Conservation (phyloP, 305 asterid genomes). For the Fraxinus paxiana region DNA sequence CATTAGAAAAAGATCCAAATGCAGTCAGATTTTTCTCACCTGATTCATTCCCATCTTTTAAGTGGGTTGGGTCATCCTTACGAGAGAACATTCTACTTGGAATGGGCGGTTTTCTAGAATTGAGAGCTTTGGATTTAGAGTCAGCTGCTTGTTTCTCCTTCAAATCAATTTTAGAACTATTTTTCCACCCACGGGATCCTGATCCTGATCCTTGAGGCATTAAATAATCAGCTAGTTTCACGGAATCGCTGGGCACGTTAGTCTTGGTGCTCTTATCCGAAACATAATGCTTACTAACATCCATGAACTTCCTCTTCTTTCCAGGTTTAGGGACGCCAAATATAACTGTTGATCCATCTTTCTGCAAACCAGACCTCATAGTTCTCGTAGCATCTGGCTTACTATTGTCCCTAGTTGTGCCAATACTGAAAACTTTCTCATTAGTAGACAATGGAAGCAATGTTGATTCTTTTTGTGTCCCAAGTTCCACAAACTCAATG, state of each 20-base stretch:
- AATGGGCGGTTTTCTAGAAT: slow-evolving; percentile 64
- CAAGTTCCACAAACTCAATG: slow-evolving; percentile 37
- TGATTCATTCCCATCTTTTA: slow-evolving; percentile 50
- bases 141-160: slow-evolving; percentile 67
- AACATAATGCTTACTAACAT: slow-evolving; percentile 87
- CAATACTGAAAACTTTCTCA: slow-evolving; percentile 60
- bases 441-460: slow-evolving; percentile 54
- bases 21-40: slow-evolving; percentile 41
- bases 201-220: slow-evolving; percentile 57
- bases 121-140: slow-evolving; percentile 45
- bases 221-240: slow-evolving; percentile 49
- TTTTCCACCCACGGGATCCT: slow-evolving; percentile 43
- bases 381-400: slow-evolving; percentile 50
- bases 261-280: slow-evolving; percentile 52
- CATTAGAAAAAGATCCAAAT: slow-evolving; percentile 40
- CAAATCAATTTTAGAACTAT: slow-evolving; percentile 46
- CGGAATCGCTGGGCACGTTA: slow-evolving; percentile 49
- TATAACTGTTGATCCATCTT: slow-evolving; percentile 71
- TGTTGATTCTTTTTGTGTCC: slow-evolving; percentile 42
- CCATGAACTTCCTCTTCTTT: slow-evolving; percentile 91
- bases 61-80: slow-evolving; percentile 50
- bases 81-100: slow-evolving; percentile 53
- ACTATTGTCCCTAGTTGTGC: slow-evolving; percentile 51
- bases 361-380: slow-evolving; percentile 68
- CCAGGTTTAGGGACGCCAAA: slow-evolving; percentile 96